phyloP scores from a whole-genome alignment of 23 red algal species.

The Gracilariopsis chorda region DNA sequence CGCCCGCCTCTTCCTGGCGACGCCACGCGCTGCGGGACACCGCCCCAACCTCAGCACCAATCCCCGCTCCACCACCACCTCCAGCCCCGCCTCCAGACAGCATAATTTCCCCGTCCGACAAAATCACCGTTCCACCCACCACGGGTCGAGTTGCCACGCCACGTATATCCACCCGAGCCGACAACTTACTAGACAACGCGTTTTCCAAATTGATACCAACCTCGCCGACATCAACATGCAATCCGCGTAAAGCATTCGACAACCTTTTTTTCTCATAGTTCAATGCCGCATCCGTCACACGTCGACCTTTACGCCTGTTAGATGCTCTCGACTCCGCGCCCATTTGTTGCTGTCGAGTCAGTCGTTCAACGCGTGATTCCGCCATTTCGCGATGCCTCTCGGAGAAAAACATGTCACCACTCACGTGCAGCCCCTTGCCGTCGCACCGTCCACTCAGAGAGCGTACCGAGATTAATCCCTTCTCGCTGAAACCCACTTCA shows the following conservation, averaged over 20 bases:
- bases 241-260: neutral
- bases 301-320: no score
- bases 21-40: no score
- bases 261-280: neutral
- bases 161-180: neutral
- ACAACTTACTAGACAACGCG: neutral
- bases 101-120: constrained; percentile 4
- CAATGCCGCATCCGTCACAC: neutral
- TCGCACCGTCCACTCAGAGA: constrained; percentile 24
- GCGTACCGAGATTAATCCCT: constrained; percentile 12
- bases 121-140: constrained; percentile 1
- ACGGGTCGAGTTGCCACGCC: neutral
- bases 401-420: constrained; percentile 57
- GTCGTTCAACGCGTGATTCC: no score
- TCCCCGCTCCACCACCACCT: neutral
- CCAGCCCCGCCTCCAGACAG: neutral
- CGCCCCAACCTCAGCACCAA: no score
- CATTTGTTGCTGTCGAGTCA: neutral
- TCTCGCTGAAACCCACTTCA: constrained; percentile 40
- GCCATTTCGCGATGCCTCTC: neutral
- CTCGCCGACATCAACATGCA: constrained; percentile 21
- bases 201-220: constrained; percentile 20
- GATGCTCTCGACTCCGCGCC: neutral
- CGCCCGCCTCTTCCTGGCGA: no score
- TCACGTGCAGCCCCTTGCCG: constrained; percentile 17